Evolutionary conservation across 768 basidiomycete genomes (phyloP).

Genomic region (Tulasnella sp.): DNA sequence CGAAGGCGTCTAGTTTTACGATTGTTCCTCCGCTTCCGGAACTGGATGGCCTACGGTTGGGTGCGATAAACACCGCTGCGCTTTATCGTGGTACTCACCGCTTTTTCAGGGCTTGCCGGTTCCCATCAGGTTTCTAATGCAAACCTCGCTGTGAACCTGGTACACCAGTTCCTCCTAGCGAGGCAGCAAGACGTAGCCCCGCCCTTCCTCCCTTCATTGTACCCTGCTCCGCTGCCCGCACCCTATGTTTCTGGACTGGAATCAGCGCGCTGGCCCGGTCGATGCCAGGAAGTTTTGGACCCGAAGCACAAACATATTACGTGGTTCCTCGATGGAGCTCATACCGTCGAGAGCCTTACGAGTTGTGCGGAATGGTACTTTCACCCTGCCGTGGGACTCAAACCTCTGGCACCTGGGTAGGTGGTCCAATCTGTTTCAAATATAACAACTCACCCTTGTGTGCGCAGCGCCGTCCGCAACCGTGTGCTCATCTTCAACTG

Average conservation of each 20-base stretch:
- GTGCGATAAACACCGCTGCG: slow-evolving; percentile 26
- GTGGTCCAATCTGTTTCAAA: neutral
- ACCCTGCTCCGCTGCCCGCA: slow-evolving; percentile 32
- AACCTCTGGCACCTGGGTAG: slow-evolving; percentile 15
- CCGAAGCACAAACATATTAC: slow-evolving; percentile 38
- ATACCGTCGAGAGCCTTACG: slow-evolving; percentile 79
- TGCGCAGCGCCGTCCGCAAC: slow-evolving; percentile 11
- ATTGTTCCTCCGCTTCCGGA: slow-evolving; percentile 43
- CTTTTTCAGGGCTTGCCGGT: slow-evolving; percentile 63
- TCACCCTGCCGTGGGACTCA: slow-evolving; percentile 41
- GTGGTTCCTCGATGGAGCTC: slow-evolving; percentile 95
- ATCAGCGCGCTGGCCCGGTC: slow-evolving; percentile 78
- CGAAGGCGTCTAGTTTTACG: slow-evolving; percentile 59
- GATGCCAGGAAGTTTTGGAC: slow-evolving; percentile 76
- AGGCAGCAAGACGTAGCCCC: neutral
- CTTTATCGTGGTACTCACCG: slow-evolving; percentile 7
- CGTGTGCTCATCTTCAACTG: slow-evolving; percentile 89
- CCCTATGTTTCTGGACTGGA: slow-evolving; percentile 51
- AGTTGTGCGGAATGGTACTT: slow-evolving; percentile 87
- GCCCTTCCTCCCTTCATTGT: slow-evolving; percentile 14
- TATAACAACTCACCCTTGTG: neutral
- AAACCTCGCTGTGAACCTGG: slow-evolving; percentile 64
- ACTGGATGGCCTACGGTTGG: slow-evolving; percentile 47
- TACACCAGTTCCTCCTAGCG: slow-evolving; percentile 45
- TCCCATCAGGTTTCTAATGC: slow-evolving; percentile 82